A percentile compares a stretch with the other conserved stretches of the same genome.
Conservation (phyloP, 352 stramenopile species). For the Blastocystis sp. region DNA sequence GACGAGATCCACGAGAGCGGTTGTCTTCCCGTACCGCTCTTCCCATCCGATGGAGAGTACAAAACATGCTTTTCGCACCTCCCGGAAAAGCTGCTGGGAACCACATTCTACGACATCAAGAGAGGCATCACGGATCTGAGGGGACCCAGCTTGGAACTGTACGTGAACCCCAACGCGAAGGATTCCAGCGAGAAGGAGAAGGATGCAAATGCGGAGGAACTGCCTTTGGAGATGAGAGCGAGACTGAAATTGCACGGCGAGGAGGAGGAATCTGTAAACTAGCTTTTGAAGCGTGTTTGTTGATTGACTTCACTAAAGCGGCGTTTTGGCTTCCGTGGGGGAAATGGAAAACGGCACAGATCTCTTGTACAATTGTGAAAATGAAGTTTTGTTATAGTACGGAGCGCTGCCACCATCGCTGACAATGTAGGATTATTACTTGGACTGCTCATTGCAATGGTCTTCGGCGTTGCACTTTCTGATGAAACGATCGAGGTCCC, state of each 20-base stretch:
- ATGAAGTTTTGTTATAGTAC: conserved; percentile 60
- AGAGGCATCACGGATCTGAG: conserved; percentile 5
- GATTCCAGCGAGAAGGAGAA: not conserved
- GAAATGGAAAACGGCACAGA: not conserved
- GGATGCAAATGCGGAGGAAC: conserved; percentile 32
- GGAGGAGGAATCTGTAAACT: too few relatives aligned
- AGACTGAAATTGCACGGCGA: not conserved
- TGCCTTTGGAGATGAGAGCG: conserved; percentile 48
- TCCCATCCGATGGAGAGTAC: not conserved
- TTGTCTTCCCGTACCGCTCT: conserved; percentile 77
- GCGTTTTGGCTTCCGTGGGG: not conserved
- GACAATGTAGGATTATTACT: conserved; percentile 9
- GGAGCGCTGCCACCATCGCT: not conserved
- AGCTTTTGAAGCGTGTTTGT: not conserved
- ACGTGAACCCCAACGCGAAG: not conserved
- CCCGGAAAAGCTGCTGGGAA: not conserved
- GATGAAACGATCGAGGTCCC: conserved; percentile 34
- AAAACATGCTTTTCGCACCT: not conserved
- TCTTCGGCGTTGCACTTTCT: conserved; percentile 8
- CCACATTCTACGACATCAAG: not conserved
- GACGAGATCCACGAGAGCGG: conserved; percentile 77
- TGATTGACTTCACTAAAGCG: conserved; percentile 16
- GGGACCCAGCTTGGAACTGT: conserved; percentile 1
- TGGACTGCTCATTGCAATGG: conserved; percentile 2
- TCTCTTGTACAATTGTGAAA: not conserved